Percentiles rank a stretch among this genome's conserved stretches.
Conservation (phyloP, 2,329 filamentous ascomycete species). For the Sclerotinia spermophila region DNA sequence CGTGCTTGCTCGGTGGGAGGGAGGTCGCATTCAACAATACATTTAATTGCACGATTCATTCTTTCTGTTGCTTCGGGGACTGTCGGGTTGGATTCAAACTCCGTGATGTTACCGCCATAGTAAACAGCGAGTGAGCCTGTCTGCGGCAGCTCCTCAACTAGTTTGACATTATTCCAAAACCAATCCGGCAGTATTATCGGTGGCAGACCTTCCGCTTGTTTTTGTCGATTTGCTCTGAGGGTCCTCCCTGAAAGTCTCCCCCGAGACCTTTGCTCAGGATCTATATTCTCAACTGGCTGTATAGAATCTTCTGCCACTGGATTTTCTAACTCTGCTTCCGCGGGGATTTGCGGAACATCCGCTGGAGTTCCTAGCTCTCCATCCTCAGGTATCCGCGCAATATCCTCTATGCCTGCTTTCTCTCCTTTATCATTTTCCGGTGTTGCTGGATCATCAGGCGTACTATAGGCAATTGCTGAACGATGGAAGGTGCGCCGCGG, state of each 20-base stretch:
- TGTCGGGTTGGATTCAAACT: background rate
- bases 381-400: background rate
- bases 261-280: constrained; percentile 21
- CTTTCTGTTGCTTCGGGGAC: constrained; percentile 1
- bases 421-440: constrained; percentile 22
- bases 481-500: constrained; percentile 33
- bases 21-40: constrained; percentile 23
- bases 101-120: constrained; percentile 9
- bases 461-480: constrained; percentile 29
- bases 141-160: constrained; percentile 21
- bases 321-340: constrained; percentile 6
- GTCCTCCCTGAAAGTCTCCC: constrained; percentile 23
- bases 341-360: constrained; percentile 1
- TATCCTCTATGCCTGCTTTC: constrained; percentile 2
- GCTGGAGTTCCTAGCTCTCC: background rate
- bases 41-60: constrained; percentile 13
- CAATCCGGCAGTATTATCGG: constrained; percentile 52
- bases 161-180: constrained; percentile 53
- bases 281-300: constrained; percentile 13
- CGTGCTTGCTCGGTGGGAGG: constrained; percentile 24
- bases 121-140: constrained; percentile 28
- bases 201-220: constrained; percentile 41
- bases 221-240: constrained; percentile 26
- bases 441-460: constrained; percentile 27
- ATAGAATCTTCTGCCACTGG: constrained; percentile 8